Percentiles rank a stretch among this genome's conserved stretches.
Conservation (phyloP, 768 basidiomycete genomes). For the Pulveroboletus sp. region DNA sequence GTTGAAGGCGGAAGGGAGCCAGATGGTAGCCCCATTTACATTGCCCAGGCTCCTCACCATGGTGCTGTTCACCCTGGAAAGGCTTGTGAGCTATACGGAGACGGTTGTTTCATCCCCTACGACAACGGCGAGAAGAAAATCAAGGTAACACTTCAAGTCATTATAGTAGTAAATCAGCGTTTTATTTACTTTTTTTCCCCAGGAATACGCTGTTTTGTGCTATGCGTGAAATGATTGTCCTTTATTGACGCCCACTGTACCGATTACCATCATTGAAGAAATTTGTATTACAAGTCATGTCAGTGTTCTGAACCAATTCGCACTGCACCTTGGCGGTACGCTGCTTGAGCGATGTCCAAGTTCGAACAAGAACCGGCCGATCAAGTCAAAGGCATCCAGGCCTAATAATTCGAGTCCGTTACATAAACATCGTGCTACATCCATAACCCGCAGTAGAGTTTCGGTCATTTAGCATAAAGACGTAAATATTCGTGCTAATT, state of each 20-base stretch:
- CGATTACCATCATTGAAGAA: neutral
- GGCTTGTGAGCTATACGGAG: conserved; percentile 44
- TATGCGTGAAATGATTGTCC: neutral
- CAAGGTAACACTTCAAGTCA: conserved; percentile 33
- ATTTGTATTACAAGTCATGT: neutral
- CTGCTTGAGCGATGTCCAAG: too few species aligned
- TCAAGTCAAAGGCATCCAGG: neutral
- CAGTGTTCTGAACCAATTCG: neutral
- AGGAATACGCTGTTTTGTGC: conserved; percentile 8
- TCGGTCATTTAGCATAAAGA: neutral
- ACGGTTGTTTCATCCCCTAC: conserved; percentile 61
- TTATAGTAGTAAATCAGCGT: neutral
- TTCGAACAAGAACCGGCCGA: too few species aligned
- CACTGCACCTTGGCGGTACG: neutral
- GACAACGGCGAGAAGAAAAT: conserved; percentile 50
- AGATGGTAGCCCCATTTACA: conserved; percentile 57
- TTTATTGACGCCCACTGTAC: neutral
- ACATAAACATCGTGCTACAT: too few species aligned
- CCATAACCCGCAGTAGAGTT: neutral
- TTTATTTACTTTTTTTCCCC: neutral
- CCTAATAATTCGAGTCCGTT: neutral
- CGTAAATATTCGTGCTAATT: neutral
- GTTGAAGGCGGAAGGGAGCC: conserved; percentile 70
- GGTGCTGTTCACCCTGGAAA: conserved; percentile 63
- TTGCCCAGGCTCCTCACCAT: conserved; percentile 56